A percentile compares a stretch with the other conserved stretches of the same genome.
phyloP scores from a whole-genome alignment of 2,329 filamentous ascomycete species.

The Pseudophaeomoniella oleicola region DNA sequence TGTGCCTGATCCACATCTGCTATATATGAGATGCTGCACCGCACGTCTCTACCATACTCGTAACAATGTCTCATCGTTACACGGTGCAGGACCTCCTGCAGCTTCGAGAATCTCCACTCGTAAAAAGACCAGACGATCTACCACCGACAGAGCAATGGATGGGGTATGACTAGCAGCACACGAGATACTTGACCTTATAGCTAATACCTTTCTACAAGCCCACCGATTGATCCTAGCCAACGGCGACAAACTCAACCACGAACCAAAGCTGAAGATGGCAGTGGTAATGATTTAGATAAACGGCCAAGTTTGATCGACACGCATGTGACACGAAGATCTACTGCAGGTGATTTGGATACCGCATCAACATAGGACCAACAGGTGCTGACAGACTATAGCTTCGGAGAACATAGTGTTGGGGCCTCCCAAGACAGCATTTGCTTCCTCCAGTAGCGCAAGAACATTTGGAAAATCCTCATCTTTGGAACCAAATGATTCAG shows the following conservation, averaged over 20 bases:
- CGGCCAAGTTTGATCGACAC: constrained; percentile 27
- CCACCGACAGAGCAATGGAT: constrained; percentile 91
- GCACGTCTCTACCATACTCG: too few species aligned
- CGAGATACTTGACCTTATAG: too few species aligned
- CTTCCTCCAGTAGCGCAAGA: constrained; percentile 53
- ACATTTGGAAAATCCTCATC: constrained; percentile 27
- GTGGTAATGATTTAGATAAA: constrained; percentile 10
- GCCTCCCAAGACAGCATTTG: constrained; percentile 69
- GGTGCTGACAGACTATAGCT: constrained; percentile 19
- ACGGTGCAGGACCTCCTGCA: constrained; percentile 59
- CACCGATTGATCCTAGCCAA: constrained; percentile 26
- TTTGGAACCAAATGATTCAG: neutral
- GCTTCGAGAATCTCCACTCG: constrained; percentile 69
- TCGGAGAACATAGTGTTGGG: constrained; percentile 73
- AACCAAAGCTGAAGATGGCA: constrained; percentile 8
- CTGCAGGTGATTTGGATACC: constrained; percentile 23
- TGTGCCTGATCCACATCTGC: too few species aligned
- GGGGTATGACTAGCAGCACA: constrained; percentile 45
- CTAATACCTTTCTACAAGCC: too few species aligned
- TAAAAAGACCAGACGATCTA: constrained; percentile 61
- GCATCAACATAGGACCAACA: constrained; percentile 13
- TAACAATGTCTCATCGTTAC: constrained; percentile 44
- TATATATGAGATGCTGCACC: too few species aligned
- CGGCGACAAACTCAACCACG: constrained; percentile 6
- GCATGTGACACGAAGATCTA: constrained; percentile 31